Base-by-base conservation (phyloP, 2,329 filamentous ascomycete genomes). In the Annulohypoxylon truncatum region DNA sequence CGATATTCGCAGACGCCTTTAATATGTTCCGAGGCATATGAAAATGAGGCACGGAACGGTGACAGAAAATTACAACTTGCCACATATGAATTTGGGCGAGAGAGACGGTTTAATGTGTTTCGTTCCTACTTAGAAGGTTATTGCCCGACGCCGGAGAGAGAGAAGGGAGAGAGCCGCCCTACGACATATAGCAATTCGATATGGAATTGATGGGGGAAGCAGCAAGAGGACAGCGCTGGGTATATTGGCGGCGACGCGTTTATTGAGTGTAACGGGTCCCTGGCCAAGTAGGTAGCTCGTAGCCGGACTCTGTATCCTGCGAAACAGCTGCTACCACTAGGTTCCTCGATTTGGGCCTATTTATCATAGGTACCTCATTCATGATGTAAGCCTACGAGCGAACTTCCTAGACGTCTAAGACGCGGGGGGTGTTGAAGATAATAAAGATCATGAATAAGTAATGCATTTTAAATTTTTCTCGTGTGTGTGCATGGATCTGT, bases 21-120 rank as follows among this genome's bases (percentile, higher is more conserved):
- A 66, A 62, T 68, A 71, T 67, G 67, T 71, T 67, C 50, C 70
- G 59, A 58, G 70, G 66, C 71, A 72, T 68, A 69, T 54, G 61
- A 64, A 53, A 50, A 71, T 47, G 66, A 48, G 69, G 70, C 56
- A 66, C 59, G 69, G 69, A 62, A 70, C 48, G 64, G 69, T 54
- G 54, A 56, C 70, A 61, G 38, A 62, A 67, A 64, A 56, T 58
- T 48, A 61, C 38, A 67, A 67, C 55, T 54, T 57, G 50, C 46
- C 55, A 58, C 51, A 59, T 15, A 42, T 59, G 60, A 61, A 12
- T 60, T 64, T 26, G 50, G 62, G 58, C 48, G 54, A 64, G 59
- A 53, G 67, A 61, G 63, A 64, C 46, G 66, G 31, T 71, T 67
- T 64, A 58, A 62, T 69, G 53, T 64, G 15, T 42, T 42, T 67